A percentile compares a stretch with the other conserved stretches of the same genome.
phyloP scores from a whole-genome alignment of 2,329 filamentous ascomycete species.

The Neopestalotiopsis sp. region DNA sequence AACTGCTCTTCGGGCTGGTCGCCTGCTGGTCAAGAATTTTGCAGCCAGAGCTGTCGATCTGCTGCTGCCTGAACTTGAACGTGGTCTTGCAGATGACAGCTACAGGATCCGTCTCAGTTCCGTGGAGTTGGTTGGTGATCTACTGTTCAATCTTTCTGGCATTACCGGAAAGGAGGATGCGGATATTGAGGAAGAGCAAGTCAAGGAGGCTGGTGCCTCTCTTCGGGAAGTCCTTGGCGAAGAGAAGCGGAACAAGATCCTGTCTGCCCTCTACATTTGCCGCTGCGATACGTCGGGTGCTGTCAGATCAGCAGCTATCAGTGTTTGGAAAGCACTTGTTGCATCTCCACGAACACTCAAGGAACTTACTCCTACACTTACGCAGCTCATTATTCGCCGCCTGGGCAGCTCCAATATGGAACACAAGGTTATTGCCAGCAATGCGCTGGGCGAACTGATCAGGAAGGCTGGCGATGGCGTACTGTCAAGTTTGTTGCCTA shows the following conservation, averaged over 20 bases:
- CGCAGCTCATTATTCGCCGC: conserved; percentile 91
- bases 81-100: conserved; percentile 95
- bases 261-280: conserved; percentile 97
- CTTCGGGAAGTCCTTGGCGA: conserved; percentile 92
- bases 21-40: conserved; percentile 97
- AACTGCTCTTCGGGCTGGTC: conserved; percentile 91
- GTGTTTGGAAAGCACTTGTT: conserved; percentile 96
- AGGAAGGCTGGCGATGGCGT: conserved; percentile 96
- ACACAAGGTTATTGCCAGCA: conserved; percentile 98
- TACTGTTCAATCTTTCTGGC: conserved; percentile 96
- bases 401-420: conserved; percentile 97
- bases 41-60: conserved; percentile 93
- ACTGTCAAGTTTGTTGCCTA: conserved; percentile 84
- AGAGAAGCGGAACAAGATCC: conserved; percentile 94
- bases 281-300: conserved; percentile 94
- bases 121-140: conserved; percentile 93
- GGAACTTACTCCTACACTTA: conserved; percentile 92
- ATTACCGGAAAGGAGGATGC: conserved; percentile 80
- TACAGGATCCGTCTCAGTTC: conserved; percentile 98
- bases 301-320: conserved; percentile 87
- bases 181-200: conserved; percentile 78
- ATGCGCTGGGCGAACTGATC: conserved; percentile 94
- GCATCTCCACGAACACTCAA: conserved; percentile 91
- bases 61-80: conserved; percentile 90
- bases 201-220: conserved; percentile 88